A percentile compares a stretch with the other conserved stretches of the same genome.
Evolutionary conservation across 768 basidiomycete genomes (phyloP).

Genomic region (Russula dissimulans): DNA sequence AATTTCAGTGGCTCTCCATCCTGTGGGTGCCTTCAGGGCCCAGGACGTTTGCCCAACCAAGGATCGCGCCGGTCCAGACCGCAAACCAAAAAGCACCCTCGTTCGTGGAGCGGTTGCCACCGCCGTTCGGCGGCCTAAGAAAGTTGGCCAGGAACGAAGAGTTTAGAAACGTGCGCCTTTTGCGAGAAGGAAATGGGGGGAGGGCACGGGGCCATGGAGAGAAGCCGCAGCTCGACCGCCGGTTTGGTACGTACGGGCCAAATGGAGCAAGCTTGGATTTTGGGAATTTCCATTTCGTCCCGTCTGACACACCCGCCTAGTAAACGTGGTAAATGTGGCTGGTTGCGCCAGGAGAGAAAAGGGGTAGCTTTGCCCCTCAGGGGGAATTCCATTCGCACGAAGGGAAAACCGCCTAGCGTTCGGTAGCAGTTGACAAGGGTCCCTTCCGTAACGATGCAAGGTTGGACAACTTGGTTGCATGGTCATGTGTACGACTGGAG

Average conservation of each 20-base stretch:
- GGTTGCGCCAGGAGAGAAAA: background rate
- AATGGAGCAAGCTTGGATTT: conserved; percentile 6
- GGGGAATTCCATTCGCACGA: conserved; percentile 2
- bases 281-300: conserved; percentile 3
- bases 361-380: background rate
- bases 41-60: no score
- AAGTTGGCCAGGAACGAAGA: conserved; percentile 1
- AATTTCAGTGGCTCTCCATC: no score
- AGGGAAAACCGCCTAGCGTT: background rate
- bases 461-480: background rate
- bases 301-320: background rate
- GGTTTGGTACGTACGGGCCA: background rate
- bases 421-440: background rate
- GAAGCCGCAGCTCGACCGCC: background rate
- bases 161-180: background rate
- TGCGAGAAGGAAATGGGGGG: background rate
- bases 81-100: background rate
- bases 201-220: background rate
- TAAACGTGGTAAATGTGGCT: background rate
- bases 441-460: conserved; percentile 4
- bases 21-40: no score
- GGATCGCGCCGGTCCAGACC: no score
- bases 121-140: background rate
- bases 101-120: background rate
- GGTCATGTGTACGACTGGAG: conserved; percentile 5